Base-by-base conservation (phyloP, 306 rosid species). In the Mimosa bimucronata region DNA sequence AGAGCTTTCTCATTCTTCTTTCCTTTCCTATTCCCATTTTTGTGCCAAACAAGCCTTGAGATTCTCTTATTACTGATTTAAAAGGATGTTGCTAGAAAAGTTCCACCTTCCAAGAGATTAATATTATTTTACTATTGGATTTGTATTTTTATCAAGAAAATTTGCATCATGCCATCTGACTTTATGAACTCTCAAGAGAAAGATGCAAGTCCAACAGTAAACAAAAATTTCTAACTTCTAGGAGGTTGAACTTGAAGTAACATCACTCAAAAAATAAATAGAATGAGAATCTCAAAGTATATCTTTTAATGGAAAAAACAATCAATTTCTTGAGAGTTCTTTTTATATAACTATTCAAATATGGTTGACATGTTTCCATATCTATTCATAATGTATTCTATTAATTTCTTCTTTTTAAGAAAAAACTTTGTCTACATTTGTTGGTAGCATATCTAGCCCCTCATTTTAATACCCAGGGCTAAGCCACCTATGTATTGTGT, bases 401-500 rank as follows among this genome's bases (percentile, higher is more conserved):
- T n/a, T 13, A 38, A 7, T 11, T n/a, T n/a, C 5, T 40, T 55
- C 3, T 18, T 16, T 19, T 52, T 48, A 9, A 1, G 14, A 3
- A 50, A 4, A 21, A 68, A 40, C 5, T 3, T 6, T 3, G 15
- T 40, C 31, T 68, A 11, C 5, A 9, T 40, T 42, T 14, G 74
- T 5, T 40, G 41, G 41, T 74, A 34, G 77, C 78, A 60, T 77
- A 75, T 80, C 45, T 73, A 82, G 79, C 85, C 88, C 88, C 9
- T 21, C 81, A 82, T 86, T 90, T 83, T 87, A 42, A 68, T 9
- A 79, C 38, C 38, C 34, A 62, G 88, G 88, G 89, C 82, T 80
- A 73, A 80, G 74, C 72, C 73, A 73, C 71, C 78, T 72, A 82
- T 83, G 79, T 83, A 74, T 71, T 60, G 66, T 60, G 15, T 60